Percentiles rank a stretch among this genome's conserved stretches.
These are phyloP conservation scores for Ceratocystis harringtonii DNA, from an alignment of 2,329 filamentous ascomycete genomes.

Conservation along the genomic window DNA sequence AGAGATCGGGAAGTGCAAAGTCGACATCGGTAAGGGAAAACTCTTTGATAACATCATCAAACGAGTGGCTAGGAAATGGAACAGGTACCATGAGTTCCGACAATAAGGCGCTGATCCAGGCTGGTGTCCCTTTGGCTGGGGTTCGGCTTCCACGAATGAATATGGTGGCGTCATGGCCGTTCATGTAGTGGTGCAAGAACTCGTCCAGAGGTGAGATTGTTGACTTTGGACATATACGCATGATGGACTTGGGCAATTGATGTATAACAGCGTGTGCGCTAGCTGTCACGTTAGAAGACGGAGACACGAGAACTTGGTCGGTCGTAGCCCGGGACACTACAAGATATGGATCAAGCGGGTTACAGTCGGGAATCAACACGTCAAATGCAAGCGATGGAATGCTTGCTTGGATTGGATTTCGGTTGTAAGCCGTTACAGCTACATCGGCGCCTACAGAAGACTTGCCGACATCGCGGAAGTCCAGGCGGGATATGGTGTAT, in stretches of 20 bases:
- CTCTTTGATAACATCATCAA: constrained; percentile 72
- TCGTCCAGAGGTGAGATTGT: constrained; percentile 70
- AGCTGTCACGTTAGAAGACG: constrained; percentile 51
- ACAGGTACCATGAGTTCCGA: constrained; percentile 71
- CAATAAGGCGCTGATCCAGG: constrained; percentile 69
- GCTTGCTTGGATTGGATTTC: constrained; percentile 61
- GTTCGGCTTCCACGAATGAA: constrained; percentile 67
- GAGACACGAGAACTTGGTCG: constrained; percentile 48
- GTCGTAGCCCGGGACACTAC: constrained; percentile 63
- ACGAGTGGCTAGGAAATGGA: constrained; percentile 64
- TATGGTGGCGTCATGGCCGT: constrained; percentile 61
- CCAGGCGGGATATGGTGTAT: constrained; percentile 68
- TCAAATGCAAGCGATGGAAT: constrained; percentile 73
- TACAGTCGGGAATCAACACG: constrained; percentile 71
- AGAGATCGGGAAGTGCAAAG: constrained; percentile 69
- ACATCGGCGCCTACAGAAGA: constrained; percentile 69
- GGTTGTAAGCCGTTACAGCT: constrained; percentile 55
- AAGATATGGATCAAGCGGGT: constrained; percentile 55
- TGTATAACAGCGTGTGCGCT: constrained; percentile 58
- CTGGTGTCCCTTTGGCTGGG: constrained; percentile 49
- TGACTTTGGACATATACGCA: constrained; percentile 57
- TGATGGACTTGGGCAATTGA: constrained; percentile 59
- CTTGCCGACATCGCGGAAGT: constrained; percentile 56
- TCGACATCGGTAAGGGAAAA: constrained; percentile 77
- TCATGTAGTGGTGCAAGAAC: constrained; percentile 66